These are phyloP conservation scores for Penicillium sp. DNA, from an alignment of 2,329 filamentous ascomycete species.

Conservation along the genomic window DNA sequence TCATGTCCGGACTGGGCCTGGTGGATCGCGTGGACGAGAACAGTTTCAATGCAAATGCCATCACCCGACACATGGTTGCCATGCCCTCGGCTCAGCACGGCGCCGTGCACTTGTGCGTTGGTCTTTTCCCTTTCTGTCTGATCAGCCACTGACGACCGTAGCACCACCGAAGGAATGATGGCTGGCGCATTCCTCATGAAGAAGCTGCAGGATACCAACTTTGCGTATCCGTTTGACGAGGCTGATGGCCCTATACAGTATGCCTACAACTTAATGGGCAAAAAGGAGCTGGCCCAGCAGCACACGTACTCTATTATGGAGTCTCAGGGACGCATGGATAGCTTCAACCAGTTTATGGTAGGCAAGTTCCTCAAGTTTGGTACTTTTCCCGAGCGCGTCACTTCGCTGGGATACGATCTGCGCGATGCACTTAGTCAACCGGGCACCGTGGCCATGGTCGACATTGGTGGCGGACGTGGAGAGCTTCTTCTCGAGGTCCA, in stretches of 20 bases:
- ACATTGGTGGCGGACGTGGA: constrained; percentile 37
- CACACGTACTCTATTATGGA: constrained; percentile 39
- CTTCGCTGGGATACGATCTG: constrained; percentile 32
- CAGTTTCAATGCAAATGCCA: constrained; percentile 29
- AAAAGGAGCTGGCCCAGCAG: constrained; percentile 24
- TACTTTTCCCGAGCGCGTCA: constrained; percentile 30
- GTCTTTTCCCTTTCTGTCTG: not conserved
- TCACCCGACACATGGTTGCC: constrained; percentile 33
- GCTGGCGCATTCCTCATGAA: constrained; percentile 35
- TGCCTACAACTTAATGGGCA: constrained; percentile 31
- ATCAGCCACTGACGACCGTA: constrained; percentile 5
- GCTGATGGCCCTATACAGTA: constrained; percentile 33
- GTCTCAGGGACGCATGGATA: constrained; percentile 34
- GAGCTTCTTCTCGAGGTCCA: constrained; percentile 37
- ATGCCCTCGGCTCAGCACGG: constrained; percentile 36
- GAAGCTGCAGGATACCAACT: constrained; percentile 31
- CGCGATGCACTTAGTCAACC: constrained; percentile 19
- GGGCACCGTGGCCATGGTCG: constrained; percentile 27
- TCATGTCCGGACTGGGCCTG: constrained; percentile 35
- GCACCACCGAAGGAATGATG: constrained; percentile 35
- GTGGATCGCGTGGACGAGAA: constrained; percentile 32
- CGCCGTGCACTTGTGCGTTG: constrained; percentile 33
- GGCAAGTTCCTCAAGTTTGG: constrained; percentile 36
- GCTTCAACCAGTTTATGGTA: constrained; percentile 39
- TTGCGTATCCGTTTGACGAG: constrained; percentile 35